These are phyloP conservation scores for Chrysanthemum makinoi DNA, from an alignment of 129 eudicot genomes.

Conservation along the genomic window DNA sequence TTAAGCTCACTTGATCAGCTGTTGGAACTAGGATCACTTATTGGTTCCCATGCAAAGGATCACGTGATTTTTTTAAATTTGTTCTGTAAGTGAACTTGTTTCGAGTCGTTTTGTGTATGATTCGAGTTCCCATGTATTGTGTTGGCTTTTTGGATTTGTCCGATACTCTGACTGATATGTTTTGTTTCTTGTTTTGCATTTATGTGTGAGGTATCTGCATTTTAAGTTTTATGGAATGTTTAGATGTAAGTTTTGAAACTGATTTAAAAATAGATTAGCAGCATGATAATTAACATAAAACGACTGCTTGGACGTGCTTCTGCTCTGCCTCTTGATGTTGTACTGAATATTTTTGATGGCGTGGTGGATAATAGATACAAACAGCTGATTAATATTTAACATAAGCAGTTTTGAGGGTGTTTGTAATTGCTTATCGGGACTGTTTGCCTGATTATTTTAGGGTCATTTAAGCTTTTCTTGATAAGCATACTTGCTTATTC, in stretches of 20 bases:
- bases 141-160: neutral
- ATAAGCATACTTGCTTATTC: neutral
- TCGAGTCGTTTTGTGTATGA: neutral
- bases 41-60: no score
- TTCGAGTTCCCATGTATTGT: neutral
- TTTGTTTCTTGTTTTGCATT: neutral
- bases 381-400: no score
- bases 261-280: neutral
- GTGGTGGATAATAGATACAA: no score
- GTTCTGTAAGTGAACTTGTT: conserved; percentile 19
- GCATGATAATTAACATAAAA: no score
- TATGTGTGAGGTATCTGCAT: neutral
- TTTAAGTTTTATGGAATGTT: neutral
- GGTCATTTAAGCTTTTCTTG: neutral
- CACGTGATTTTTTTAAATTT: conserved; percentile 8
- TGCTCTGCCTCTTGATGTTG: no score
- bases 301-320: no score
- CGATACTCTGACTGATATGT: no score
- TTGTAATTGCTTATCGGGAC: neutral
- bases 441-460: neutral
- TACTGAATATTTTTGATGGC: no score
- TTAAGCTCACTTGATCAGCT: neutral
- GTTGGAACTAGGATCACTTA: conserved; percentile 10
- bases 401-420: neutral
- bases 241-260: neutral